These are phyloP conservation scores for Encephalitozoon hellem DNA, from an alignment of 371 early-diverging fungal species.

Conservation along the genomic window DNA sequence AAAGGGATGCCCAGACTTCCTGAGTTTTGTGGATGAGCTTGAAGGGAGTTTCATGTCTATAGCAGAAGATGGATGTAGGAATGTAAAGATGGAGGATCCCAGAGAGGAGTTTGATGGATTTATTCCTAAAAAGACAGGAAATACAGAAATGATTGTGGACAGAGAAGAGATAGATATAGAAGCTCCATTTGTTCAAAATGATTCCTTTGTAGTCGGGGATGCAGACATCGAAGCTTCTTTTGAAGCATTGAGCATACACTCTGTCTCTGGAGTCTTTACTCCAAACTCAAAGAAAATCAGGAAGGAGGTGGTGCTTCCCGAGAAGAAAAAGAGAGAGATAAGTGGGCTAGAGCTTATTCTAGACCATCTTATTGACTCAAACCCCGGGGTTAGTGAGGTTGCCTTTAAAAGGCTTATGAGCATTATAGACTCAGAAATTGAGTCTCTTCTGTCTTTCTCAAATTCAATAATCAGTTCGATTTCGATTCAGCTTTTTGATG, in stretches of 20 bases:
- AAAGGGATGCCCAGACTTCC: slow-evolving; percentile 25
- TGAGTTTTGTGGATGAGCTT: slow-evolving; percentile 25
- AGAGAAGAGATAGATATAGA: not conserved
- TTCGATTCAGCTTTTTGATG: slow-evolving; percentile 40
- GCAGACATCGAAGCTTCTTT: slow-evolving; percentile 16
- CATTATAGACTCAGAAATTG: slow-evolving; percentile 8
- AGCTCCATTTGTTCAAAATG: slow-evolving; percentile 11
- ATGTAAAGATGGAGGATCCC: not conserved
- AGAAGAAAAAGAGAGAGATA: slow-evolving; percentile 5
- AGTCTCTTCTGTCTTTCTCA: slow-evolving; percentile 8
- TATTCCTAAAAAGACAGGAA: not conserved
- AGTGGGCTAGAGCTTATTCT: slow-evolving; percentile 28
- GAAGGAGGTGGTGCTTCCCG: not conserved
- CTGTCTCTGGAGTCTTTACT: not conserved
- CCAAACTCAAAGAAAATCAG: slow-evolving; percentile 21
- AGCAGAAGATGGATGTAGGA: not conserved
- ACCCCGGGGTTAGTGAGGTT: slow-evolving; percentile 9
- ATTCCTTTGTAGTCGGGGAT: not conserved
- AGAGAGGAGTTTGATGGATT: not conserved
- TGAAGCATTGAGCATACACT: slow-evolving; percentile 15
- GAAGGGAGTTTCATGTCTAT: slow-evolving; percentile 3
- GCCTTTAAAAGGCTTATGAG: slow-evolving; percentile 25
- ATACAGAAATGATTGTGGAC: not conserved
- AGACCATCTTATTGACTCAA: slow-evolving; percentile 17
- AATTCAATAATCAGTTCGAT: slow-evolving; percentile 44